Evolutionary conservation across 2,329 filamentous ascomycete genomes (phyloP).

Genomic region (Diaporthe amygdali): DNA sequence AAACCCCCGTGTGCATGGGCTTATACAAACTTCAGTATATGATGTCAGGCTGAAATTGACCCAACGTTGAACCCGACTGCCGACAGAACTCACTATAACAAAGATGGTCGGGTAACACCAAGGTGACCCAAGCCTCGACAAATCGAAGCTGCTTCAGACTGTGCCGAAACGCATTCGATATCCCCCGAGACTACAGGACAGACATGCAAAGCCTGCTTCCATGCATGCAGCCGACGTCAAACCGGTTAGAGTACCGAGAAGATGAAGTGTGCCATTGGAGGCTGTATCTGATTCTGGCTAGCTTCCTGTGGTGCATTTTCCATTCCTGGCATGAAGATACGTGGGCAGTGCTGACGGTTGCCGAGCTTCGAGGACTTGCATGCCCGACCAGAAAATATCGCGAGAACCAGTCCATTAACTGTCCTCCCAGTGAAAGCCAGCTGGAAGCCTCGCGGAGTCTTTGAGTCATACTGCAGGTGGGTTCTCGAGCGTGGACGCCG

Average conservation of each 20-base stretch:
- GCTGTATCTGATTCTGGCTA: neutral
- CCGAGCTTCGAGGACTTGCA: neutral
- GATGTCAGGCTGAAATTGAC: neutral
- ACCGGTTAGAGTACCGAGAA: slow-evolving; percentile 4
- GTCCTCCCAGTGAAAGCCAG: neutral
- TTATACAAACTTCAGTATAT: neutral
- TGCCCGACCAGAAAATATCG: neutral
- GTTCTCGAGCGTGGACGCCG: neutral
- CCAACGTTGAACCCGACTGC: neutral
- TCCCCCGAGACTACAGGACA: neutral
- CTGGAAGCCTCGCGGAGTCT: neutral
- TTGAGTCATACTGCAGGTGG: neutral
- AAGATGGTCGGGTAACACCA: neutral
- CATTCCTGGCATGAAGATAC: neutral
- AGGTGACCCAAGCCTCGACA: too few relatives aligned
- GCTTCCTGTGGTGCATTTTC: neutral
- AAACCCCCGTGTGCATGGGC: neutral
- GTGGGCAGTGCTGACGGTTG: neutral
- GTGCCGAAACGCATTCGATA: neutral
- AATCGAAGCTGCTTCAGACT: neutral
- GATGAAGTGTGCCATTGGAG: neutral
- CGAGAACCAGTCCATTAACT: neutral
- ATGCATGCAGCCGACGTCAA: neutral
- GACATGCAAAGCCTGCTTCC: neutral
- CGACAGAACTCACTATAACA: neutral